These are phyloP conservation scores for Pleodorina starrii DNA, from an alignment of 139 green algal genomes.

Conservation along the genomic window DNA sequence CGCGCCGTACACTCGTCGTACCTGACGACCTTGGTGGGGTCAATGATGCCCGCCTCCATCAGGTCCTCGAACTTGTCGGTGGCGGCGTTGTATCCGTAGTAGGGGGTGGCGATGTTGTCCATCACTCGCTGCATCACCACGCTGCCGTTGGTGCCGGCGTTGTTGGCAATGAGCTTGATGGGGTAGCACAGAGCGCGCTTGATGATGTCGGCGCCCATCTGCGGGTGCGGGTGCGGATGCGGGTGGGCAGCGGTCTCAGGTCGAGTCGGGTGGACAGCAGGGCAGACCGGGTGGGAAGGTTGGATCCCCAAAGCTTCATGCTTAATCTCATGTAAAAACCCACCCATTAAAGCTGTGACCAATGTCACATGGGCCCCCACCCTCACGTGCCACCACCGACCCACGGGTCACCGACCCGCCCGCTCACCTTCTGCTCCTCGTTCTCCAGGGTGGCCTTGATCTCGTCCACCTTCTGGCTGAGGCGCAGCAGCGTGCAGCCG, in stretches of 20 bases:
- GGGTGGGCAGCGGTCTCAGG: neutral
- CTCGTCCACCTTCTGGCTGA: constrained; percentile 86
- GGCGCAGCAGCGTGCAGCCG: constrained; percentile 97
- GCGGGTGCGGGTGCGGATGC: neutral
- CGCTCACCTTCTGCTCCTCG: constrained; percentile 70
- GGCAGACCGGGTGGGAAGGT: too few relatives aligned
- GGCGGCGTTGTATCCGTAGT: constrained; percentile 94
- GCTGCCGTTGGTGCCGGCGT: constrained; percentile 96
- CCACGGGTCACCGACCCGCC: neutral
- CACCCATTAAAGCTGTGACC: too few relatives aligned
- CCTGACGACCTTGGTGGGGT: constrained; percentile 94
- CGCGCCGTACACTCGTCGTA: too few relatives aligned
- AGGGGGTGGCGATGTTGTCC: constrained; percentile 46
- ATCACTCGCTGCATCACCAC: constrained; percentile 95
- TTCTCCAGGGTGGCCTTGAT: constrained; percentile 89
- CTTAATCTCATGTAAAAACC: too few relatives aligned
- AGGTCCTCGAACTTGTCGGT: constrained; percentile 96
- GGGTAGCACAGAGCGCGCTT: constrained; percentile 92
- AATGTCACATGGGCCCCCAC: too few relatives aligned
- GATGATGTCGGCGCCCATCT: constrained; percentile 98
- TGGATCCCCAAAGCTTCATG: too few relatives aligned
- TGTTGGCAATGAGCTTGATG: constrained; percentile 97
- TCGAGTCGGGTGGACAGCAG: too few relatives aligned
- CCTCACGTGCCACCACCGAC: neutral
- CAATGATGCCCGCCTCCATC: constrained; percentile 97